Evolutionary conservation across 2,329 filamentous ascomycete genomes (phyloP).

Genomic region (Nemania sp.): DNA sequence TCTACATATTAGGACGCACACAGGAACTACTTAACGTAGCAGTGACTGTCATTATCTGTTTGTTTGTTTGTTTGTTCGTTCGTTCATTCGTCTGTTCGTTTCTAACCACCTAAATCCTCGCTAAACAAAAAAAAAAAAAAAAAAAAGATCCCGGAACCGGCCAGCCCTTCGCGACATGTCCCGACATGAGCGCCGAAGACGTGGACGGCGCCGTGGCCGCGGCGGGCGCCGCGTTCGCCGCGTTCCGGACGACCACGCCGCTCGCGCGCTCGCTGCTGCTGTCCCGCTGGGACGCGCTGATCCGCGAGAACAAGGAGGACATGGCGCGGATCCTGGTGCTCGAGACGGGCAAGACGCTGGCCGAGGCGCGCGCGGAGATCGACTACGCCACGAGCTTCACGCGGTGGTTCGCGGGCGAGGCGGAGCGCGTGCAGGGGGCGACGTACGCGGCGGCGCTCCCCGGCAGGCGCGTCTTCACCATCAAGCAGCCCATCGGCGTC

Average conservation of each 20-base stretch:
- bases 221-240: slow-evolving; percentile 63
- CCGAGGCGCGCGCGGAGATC: slow-evolving; percentile 58
- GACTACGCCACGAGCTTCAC: slow-evolving; percentile 59
- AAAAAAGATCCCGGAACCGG: slow-evolving; percentile 51
- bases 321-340: slow-evolving; percentile 66
- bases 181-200: slow-evolving; percentile 57
- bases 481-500: slow-evolving; percentile 76
- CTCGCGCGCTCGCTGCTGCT: slow-evolving; percentile 65
- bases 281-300: slow-evolving; percentile 67
- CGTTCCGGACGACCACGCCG: slow-evolving; percentile 63
- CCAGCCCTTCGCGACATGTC: slow-evolving; percentile 48
- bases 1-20: too few relatives aligned
- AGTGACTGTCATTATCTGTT: too few relatives aligned
- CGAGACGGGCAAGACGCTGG: slow-evolving; percentile 62
- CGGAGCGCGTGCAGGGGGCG: slow-evolving; percentile 58
- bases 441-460: slow-evolving; percentile 64
- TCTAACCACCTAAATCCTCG: not conserved
- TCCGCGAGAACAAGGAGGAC: slow-evolving; percentile 65
- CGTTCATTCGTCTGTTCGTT: too few relatives aligned
- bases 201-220: slow-evolving; percentile 63
- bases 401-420: slow-evolving; percentile 61
- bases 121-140: too few relatives aligned
- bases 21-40: too few relatives aligned
- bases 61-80: too few relatives aligned
- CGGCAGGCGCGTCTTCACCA: slow-evolving; percentile 67